A percentile compares a stretch with the other conserved stretches of the same genome.
These are phyloP conservation scores for Aphanomyces stellatus DNA, from an alignment of 352 stramenopile genomes.

Conservation along the genomic window DNA sequence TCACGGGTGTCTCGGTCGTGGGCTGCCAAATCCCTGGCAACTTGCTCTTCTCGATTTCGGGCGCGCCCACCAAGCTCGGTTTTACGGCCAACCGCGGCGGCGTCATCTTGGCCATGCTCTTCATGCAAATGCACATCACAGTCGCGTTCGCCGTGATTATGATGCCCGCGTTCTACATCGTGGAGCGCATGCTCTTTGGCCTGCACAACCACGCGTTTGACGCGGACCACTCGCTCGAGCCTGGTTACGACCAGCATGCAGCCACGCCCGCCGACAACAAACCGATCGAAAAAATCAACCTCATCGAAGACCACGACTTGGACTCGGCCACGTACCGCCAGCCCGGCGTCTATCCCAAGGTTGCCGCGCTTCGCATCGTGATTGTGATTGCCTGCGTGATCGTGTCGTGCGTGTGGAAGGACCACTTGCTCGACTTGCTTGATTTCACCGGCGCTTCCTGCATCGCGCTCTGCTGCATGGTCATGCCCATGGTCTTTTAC, in stretches of 20 bases:
- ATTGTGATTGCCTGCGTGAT: neutral
- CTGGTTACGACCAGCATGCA: too few species aligned
- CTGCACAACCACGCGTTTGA: too few species aligned
- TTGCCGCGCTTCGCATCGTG: neutral
- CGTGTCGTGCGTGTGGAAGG: conserved; percentile 7
- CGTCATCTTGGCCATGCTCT: conserved; percentile 20
- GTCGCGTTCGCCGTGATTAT: conserved; percentile 18
- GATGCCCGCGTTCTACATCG: neutral
- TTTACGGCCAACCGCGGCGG: conserved; percentile 17
- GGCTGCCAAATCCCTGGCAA: conserved; percentile 25
- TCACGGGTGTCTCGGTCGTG: conserved; percentile 14
- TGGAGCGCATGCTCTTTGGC: conserved; percentile 10
- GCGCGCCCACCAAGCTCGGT: conserved; percentile 12
- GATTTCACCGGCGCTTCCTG: conserved; percentile 13
- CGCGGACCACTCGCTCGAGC: too few species aligned
- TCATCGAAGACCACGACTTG: neutral
- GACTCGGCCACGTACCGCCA: conserved; percentile 1
- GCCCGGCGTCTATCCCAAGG: conserved; percentile 11
- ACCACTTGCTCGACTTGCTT: conserved; percentile 7
- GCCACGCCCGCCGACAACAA: too few species aligned
- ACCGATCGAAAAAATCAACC: neutral
- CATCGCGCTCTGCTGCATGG: conserved; percentile 10
- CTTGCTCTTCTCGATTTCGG: conserved; percentile 21
- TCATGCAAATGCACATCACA: conserved; percentile 23
- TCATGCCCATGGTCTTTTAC: conserved; percentile 20